Base-by-base conservation (phyloP, 2,329 filamentous ascomycete genomes). In the Aspergillus clavatus region DNA sequence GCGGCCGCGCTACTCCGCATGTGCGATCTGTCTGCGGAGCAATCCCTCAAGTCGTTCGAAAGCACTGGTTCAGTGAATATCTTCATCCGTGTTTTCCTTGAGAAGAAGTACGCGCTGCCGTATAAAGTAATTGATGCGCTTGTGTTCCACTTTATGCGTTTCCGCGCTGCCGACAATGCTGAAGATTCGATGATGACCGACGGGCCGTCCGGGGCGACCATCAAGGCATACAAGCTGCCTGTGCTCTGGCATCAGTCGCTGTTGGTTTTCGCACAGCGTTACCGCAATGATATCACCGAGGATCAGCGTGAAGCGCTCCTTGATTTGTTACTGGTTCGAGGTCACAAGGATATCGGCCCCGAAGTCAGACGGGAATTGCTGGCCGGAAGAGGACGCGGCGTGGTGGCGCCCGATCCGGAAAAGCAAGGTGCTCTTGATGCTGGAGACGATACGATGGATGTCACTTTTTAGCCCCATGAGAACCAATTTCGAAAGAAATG, bases 211-310 rank as follows among this genome's bases (percentile, higher is more conserved):
- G 68, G 60, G 46, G 68, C 68, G 14, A 73, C 73, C n/a, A 78
- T 80, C 38, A 73, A 77, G 66, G 67, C 76, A 55, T 61, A 71
- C 19, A 88, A 86, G 62, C 67, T 97, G 53, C 93, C 94, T 0
- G 89, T 98, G 6, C 82, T 98, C 45, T 98, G 91, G 89, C 93
- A 98, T 68, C 91, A 97, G 72, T 89, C 86, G 57, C 74, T 98
- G 23, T 72, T 98, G 43, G 86, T 88, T 2, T 98, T 98, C 70
- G 89, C 93, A 21, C 87, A 96, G 71, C 79, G 91, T 45, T 98
- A 97, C 71, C 84, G 89, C 61, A 94, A 96, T 56, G 91, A 97
- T 67, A 91, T 96, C 57, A 95, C 89, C 1, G 90, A 96, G 66
- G 90, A 96, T 56, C 90, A 95, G 73, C 78, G 90, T 57, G 91